Conservation (phyloP, 1,284 basidiomycete genomes). For the Apiotrichum laibachii region DNA sequence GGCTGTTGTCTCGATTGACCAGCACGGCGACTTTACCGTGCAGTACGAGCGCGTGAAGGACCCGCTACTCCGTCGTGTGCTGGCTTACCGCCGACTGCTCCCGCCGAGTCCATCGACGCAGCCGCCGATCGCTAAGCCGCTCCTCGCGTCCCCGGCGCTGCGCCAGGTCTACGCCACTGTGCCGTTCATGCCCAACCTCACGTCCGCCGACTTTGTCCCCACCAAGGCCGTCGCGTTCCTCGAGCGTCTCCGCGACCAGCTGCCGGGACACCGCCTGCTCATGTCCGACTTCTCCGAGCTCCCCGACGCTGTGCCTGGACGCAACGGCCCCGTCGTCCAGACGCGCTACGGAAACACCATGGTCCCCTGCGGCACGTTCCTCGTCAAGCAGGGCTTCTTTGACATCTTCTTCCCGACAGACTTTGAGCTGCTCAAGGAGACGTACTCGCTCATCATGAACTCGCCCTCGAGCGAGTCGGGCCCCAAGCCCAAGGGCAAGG, state of each 20-base stretch:
- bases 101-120: constrained; percentile 54
- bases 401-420: constrained; percentile 99
- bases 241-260: constrained; percentile 73
- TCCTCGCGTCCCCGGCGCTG: constrained; percentile 50
- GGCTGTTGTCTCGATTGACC: constrained; percentile 76
- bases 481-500: constrained; percentile 5
- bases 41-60: constrained; percentile 83
- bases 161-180: constrained; percentile 66
- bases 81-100: constrained; percentile 65
- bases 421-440: constrained; percentile 77
- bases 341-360: constrained; percentile 80
- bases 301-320: constrained; percentile 79
- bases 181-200: constrained; percentile 89
- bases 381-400: constrained; percentile 94
- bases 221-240: constrained; percentile 86
- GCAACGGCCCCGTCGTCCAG: constrained; percentile 93
- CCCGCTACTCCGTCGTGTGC: constrained; percentile 64
- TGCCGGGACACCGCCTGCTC: constrained; percentile 87
- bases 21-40: constrained; percentile 77
- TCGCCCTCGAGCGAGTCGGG: constrained; percentile 29
- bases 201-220: constrained; percentile 85
- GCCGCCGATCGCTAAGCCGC: constrained; percentile 35
- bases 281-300: constrained; percentile 88
- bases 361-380: constrained; percentile 83
- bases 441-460: constrained; percentile 76